phyloP scores from a whole-genome alignment of 495 filamentous ascomycete genomes.

The Pyronema domesticum region DNA sequence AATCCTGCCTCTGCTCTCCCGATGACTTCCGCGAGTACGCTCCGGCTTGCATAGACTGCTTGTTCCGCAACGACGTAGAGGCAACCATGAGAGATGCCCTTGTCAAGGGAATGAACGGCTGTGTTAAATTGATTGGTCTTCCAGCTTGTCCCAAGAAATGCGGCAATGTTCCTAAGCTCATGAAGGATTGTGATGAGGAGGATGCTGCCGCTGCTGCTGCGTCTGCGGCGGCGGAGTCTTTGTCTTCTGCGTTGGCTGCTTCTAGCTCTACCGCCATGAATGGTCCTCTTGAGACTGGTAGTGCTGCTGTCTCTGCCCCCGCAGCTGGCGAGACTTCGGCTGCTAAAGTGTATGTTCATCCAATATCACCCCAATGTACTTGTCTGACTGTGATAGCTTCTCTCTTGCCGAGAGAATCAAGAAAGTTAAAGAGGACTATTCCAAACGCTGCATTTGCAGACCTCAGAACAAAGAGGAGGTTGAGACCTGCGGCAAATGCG shows the following conservation, averaged over 20 bases:
- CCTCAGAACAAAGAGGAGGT: background rate
- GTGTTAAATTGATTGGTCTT: background rate
- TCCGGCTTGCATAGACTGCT: conserved; percentile 10
- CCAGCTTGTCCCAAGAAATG: conserved; percentile 1
- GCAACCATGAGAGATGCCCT: background rate
- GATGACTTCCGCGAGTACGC: conserved; percentile 6
- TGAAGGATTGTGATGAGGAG: background rate
- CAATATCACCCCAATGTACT: background rate
- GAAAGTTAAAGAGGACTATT: conserved; percentile 2
- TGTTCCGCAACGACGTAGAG: conserved; percentile 7
- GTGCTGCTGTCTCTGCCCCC: no score
- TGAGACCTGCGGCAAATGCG: background rate
- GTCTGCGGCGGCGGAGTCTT: background rate
- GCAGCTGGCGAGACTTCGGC: no score
- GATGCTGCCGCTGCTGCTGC: background rate
- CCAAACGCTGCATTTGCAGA: background rate
- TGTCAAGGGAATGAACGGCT: background rate
- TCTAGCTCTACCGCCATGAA: no score
- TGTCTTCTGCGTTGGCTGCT: no score
- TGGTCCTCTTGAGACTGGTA: no score
- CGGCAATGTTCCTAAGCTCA: background rate
- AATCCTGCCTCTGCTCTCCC: conserved; percentile 1
- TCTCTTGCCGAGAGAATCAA: background rate
- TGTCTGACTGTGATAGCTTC: background rate
- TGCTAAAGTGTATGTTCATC: no score